Percentiles rank a stretch among this genome's conserved stretches.
Conservation (phyloP, 768 basidiomycete genomes). For the Fomitopsis serialis region DNA sequence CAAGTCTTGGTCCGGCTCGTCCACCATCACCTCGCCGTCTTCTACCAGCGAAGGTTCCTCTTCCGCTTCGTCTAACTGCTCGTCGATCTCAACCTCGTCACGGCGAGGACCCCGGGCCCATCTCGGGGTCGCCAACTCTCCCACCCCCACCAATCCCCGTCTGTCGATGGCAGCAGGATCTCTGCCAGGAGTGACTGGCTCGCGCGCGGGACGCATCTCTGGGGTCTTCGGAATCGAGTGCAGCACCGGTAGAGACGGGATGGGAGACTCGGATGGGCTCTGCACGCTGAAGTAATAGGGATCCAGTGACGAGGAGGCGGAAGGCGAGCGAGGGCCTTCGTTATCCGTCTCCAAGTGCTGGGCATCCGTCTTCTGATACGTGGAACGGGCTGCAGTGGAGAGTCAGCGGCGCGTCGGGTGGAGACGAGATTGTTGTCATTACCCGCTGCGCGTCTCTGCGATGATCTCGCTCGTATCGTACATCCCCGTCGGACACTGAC, state of each 20-base stretch:
- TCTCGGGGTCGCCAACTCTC: slow-evolving; percentile 93
- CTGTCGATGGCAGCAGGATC: slow-evolving; percentile 83
- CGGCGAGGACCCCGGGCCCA: slow-evolving; percentile 61
- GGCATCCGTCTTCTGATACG: slow-evolving; percentile 38
- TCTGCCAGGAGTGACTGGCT: slow-evolving; percentile 67
- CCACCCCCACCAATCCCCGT: slow-evolving; percentile 85
- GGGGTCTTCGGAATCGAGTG: slow-evolving; percentile 51
- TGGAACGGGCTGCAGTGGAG: slow-evolving; percentile 36
- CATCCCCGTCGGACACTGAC: slow-evolving; percentile 34
- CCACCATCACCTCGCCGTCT: slow-evolving; percentile 11
- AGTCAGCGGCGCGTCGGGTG: slow-evolving; percentile 9
- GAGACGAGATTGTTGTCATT: slow-evolving; percentile 7
- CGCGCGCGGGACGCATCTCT: slow-evolving; percentile 43
- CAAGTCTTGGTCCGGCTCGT: slow-evolving; percentile 41
- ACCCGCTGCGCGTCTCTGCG: slow-evolving; percentile 31
- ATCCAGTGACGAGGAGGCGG: slow-evolving; percentile 78
- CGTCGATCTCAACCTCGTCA: slow-evolving; percentile 24
- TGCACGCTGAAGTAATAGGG: slow-evolving; percentile 81
- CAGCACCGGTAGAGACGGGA: slow-evolving; percentile 35
- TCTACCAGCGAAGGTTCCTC: slow-evolving; percentile 28
- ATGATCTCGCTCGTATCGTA: slow-evolving; percentile 33
- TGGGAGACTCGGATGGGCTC: slow-evolving; percentile 65
- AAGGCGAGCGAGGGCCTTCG: slow-evolving; percentile 56
- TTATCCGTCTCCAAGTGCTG: slow-evolving; percentile 40
- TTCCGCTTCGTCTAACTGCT: slow-evolving; percentile 30